Conservation (phyloP, 2,329 filamentous ascomycete genomes). For the Ophiocordyceps camponoti-saundersi region DNA sequence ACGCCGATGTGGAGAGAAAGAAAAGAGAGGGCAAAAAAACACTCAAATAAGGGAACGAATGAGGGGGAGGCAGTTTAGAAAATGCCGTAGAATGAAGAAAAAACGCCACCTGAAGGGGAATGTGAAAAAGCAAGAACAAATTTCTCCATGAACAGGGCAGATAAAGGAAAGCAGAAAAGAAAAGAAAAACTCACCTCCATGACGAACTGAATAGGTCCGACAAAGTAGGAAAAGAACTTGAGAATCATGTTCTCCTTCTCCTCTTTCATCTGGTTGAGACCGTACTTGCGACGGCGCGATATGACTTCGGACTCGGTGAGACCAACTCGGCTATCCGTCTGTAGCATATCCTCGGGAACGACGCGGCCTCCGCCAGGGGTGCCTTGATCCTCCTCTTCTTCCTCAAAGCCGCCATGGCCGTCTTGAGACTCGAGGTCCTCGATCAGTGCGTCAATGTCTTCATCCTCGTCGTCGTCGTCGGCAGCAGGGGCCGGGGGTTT, state of each 20-base stretch:
- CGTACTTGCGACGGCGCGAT: slow-evolving; percentile 50
- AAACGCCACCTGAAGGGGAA: too few relatives aligned
- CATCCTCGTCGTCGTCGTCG: slow-evolving; percentile 55
- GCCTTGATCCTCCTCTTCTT: slow-evolving; percentile 31
- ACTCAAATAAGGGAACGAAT: not conserved
- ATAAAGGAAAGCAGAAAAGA: not conserved
- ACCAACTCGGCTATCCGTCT: slow-evolving; percentile 58
- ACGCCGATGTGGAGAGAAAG: not conserved
- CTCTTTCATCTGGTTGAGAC: slow-evolving; percentile 81
- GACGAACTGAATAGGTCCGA: slow-evolving; percentile 83
- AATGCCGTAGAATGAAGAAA: not conserved
- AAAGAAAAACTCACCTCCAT: slow-evolving; percentile 52
- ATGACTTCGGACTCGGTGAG: slow-evolving; percentile 55
- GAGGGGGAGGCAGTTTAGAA: not conserved
- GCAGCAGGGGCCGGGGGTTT: slow-evolving; percentile 32
- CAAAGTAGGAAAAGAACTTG: slow-evolving; percentile 71
- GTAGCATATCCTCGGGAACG: slow-evolving; percentile 58
- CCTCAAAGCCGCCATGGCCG: slow-evolving; percentile 47
- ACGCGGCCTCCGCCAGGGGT: slow-evolving; percentile 38
- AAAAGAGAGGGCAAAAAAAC: too few relatives aligned
- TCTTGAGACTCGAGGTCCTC: slow-evolving; percentile 75
- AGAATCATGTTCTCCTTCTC: slow-evolving; percentile 72
- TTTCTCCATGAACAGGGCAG: not conserved
- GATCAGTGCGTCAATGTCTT: slow-evolving; percentile 75
- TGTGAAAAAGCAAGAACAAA: too few relatives aligned